These are phyloP conservation scores for Irpex lacteus DNA, from an alignment of 1,284 basidiomycete genomes.

Conservation along the genomic window DNA sequence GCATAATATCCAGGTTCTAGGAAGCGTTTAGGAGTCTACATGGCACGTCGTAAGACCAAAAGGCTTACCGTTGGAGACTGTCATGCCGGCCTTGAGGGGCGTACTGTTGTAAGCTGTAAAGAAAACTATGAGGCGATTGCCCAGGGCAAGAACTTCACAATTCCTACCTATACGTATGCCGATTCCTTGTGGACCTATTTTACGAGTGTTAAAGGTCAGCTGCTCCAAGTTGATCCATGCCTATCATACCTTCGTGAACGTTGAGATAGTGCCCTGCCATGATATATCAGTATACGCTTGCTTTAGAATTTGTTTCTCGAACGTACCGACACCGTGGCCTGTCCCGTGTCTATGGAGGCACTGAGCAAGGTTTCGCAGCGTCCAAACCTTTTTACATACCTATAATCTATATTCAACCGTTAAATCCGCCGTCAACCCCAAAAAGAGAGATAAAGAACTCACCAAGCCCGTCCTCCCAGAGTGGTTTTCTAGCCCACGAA, in stretches of 20 bases:
- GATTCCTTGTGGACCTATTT: conserved; percentile 77
- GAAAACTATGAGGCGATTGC: not conserved
- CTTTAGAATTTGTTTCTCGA: not conserved
- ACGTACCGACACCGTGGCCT: conserved; percentile 84
- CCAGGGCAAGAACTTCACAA: not conserved
- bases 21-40: not conserved
- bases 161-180: conserved; percentile 69
- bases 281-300: not conserved
- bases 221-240: not conserved
- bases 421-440: not conserved
- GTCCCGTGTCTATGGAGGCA: conserved; percentile 67
- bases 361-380: not conserved
- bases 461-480: conserved; percentile 94
- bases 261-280: conserved; percentile 74
- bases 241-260: conserved; percentile 74
- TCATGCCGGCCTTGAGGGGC: conserved; percentile 81
- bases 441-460: conserved; percentile 19
- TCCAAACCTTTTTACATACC: conserved; percentile 20
- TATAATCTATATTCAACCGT: conserved; percentile 27
- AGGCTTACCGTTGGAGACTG: conserved; percentile 74
- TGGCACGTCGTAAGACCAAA: not conserved
- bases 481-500: conserved; percentile 76
- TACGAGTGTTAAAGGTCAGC: not conserved
- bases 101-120: conserved; percentile 60
- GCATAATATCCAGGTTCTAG: conserved; percentile 91